Percentiles rank a stretch among this genome's conserved stretches.
Conservation (phyloP, 305 asterid genomes). For the Fraxinus angustifolia region DNA sequence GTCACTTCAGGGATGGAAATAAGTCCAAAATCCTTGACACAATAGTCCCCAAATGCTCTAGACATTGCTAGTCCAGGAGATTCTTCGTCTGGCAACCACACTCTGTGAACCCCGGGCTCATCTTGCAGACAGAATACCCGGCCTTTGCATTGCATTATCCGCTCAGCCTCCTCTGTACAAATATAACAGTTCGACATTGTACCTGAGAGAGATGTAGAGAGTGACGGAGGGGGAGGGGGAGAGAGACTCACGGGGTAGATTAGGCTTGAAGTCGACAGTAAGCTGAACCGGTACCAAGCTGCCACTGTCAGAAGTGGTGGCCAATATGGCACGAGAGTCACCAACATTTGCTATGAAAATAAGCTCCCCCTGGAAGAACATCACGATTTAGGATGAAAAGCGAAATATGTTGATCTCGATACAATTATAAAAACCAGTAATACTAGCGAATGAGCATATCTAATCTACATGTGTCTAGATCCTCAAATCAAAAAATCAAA, state of each 20-base stretch:
- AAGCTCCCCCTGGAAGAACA: constrained; percentile 56
- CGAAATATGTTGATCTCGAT: not conserved
- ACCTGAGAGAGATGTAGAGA: not conserved
- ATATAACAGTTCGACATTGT: not conserved
- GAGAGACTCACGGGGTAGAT: constrained; percentile 67
- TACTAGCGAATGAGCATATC: not conserved
- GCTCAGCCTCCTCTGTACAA: constrained; percentile 76
- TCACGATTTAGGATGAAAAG: not conserved
- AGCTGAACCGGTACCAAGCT: constrained; percentile 70
- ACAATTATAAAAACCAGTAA: not conserved
- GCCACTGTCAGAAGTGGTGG: constrained; percentile 60
- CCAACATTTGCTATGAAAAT: constrained; percentile 80
- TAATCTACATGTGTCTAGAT: not conserved
- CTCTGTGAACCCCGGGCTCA: constrained; percentile 81
- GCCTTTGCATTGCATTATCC: constrained; percentile 69
- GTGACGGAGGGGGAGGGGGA: not conserved
- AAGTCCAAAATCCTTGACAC: constrained; percentile 76
- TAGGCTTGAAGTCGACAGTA: constrained; percentile 86
- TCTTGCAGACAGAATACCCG: constrained; percentile 69
- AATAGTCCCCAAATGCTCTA: constrained; percentile 88
- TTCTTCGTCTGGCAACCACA: constrained; percentile 80
- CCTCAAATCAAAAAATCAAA: not conserved
- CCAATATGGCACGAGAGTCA: constrained; percentile 91
- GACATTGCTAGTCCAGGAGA: constrained; percentile 98
- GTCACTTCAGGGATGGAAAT: constrained; percentile 84